Evolutionary conservation across 2,329 filamentous ascomycete genomes (phyloP).

Genomic region (Cadophora sp.): DNA sequence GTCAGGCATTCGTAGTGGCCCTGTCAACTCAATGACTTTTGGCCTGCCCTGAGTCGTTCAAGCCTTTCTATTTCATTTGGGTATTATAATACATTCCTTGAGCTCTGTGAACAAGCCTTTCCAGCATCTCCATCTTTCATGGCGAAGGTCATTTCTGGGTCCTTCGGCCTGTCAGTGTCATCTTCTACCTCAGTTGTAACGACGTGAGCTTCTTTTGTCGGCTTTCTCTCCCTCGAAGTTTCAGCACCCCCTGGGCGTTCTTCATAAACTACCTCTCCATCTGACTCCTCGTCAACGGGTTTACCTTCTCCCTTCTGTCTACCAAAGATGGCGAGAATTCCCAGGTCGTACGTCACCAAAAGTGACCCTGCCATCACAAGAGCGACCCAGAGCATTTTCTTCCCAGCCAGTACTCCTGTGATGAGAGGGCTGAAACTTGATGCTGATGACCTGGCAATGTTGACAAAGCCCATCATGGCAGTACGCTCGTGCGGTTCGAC

Average conservation of each 20-base stretch:
- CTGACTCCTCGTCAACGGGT: neutral
- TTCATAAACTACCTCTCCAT: neutral
- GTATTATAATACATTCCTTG: neutral
- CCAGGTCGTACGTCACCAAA: conserved; percentile 66
- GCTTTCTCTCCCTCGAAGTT: neutral
- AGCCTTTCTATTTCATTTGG: neutral
- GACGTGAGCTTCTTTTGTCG: neutral
- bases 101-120: neutral
- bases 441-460: conserved; percentile 69
- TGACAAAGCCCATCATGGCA: conserved; percentile 73
- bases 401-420: conserved; percentile 65
- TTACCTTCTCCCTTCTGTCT: conserved; percentile 20
- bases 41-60: neutral
- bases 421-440: conserved; percentile 67
- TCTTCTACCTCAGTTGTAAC: neutral
- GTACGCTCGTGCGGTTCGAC: conserved; percentile 71
- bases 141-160: neutral
- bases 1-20: neutral
- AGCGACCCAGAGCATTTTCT: conserved; percentile 62
- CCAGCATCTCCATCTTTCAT: neutral
- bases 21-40: too few species aligned
- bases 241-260: neutral
- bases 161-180: neutral
- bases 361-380: conserved; percentile 67
- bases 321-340: conserved; percentile 57